Evolutionary conservation across 192 early-diverging fungal genomes (phyloP).

Genomic region (Oehlia diaphana): DNA sequence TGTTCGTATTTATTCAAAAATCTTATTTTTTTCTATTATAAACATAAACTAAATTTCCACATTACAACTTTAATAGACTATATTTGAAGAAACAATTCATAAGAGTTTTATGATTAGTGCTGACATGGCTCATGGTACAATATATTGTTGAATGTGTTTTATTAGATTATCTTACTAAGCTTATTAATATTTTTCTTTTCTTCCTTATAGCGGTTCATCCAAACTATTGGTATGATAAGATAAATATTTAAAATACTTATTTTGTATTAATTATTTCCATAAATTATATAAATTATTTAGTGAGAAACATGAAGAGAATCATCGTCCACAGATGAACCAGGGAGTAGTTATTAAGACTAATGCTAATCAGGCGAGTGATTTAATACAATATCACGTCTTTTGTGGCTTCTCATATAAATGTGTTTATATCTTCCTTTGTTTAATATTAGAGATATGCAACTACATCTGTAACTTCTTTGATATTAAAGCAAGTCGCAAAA

Average conservation of each 20-base stretch:
- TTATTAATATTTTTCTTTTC: not conserved
- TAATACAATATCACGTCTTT: not conserved
- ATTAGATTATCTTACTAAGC: not conserved
- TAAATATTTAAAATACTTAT: not conserved
- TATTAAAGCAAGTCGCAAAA: conserved; percentile 77
- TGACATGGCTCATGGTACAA: conserved; percentile 81
- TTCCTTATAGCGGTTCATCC: conserved; percentile 61
- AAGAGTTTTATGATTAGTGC: conserved; percentile 87
- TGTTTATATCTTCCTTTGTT: not conserved
- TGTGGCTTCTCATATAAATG: not conserved
- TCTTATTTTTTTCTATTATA: not conserved
- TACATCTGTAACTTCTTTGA: conserved; percentile 68
- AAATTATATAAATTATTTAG: not conserved
- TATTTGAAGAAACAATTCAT: conserved; percentile 85
- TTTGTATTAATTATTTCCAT: not conserved
- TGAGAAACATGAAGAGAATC: conserved; percentile 93
- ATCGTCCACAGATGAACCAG: conserved; percentile 88
- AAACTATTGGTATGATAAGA: conserved; percentile 39
- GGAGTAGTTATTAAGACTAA: conserved; percentile 97
- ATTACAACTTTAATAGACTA: conserved; percentile 35
- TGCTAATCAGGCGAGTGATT: conserved; percentile 71
- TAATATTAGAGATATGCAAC: conserved; percentile 73
- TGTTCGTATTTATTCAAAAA: no score
- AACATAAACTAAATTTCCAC: no score
- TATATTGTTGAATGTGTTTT: not conserved